A percentile compares a stretch with the other conserved stretches of the same genome.
phyloP scores from a whole-genome alignment of 2,329 filamentous ascomycete genomes.

The Fusarium paranaense region DNA sequence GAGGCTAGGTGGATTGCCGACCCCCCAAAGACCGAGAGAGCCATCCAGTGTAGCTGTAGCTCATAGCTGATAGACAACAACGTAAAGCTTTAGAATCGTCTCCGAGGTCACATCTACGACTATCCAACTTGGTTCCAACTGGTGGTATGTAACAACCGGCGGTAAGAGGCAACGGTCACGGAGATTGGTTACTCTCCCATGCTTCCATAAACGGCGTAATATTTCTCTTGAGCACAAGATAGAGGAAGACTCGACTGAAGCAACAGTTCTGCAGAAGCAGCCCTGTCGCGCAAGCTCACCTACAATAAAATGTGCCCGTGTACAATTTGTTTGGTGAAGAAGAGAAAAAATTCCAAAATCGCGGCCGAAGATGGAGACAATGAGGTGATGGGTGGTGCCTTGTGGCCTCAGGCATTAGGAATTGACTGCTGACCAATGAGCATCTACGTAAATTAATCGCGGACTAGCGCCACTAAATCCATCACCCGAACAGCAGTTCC shows the following conservation, averaged over 20 bases:
- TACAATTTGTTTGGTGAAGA: slow-evolving; percentile 69
- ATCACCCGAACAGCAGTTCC: slow-evolving; percentile 53
- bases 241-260: slow-evolving; percentile 75
- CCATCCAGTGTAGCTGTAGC: slow-evolving; percentile 95
- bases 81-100: not conserved
- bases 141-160: slow-evolving; percentile 74
- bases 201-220: slow-evolving; percentile 78
- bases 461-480: slow-evolving; percentile 55
- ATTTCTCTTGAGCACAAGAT: slow-evolving; percentile 76
- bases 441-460: slow-evolving; percentile 58
- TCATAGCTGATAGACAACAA: slow-evolving; percentile 64
- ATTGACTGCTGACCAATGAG: slow-evolving; percentile 53
- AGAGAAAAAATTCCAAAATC: slow-evolving; percentile 44
- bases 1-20: slow-evolving; percentile 88
- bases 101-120: slow-evolving; percentile 10
- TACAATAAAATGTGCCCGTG: slow-evolving; percentile 78
- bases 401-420: slow-evolving; percentile 54
- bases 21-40: slow-evolving; percentile 80
- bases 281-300: slow-evolving; percentile 68
- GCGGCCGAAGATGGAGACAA: slow-evolving; percentile 36
- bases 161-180: slow-evolving; percentile 77
- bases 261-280: slow-evolving; percentile 52
- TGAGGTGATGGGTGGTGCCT: slow-evolving; percentile 11
- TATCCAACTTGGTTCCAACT: slow-evolving; percentile 13
- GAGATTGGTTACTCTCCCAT: slow-evolving; percentile 70